A percentile compares a stretch with the other conserved stretches of the same genome.
Conservation (phyloP, 768 basidiomycete species). For the Xanthoconium purpureum region DNA sequence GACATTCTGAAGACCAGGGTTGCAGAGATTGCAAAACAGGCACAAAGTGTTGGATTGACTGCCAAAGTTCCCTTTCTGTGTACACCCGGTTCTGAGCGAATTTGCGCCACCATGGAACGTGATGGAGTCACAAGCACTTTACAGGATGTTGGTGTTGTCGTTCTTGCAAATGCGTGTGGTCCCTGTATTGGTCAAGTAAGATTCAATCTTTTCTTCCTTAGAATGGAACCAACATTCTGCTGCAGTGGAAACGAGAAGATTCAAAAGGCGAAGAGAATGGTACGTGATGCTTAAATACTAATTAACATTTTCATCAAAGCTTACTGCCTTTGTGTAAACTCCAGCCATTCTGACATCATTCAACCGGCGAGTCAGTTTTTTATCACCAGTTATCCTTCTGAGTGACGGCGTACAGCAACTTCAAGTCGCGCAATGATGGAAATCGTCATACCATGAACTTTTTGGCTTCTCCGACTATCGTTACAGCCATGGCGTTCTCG, state of each 20-base stretch:
- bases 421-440: constrained; percentile 96
- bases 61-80: constrained; percentile 85
- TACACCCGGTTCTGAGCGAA: constrained; percentile 92
- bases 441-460: constrained; percentile 96
- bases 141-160: constrained; percentile 87
- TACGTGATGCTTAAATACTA: constrained; percentile 34
- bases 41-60: constrained; percentile 75
- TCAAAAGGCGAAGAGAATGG: constrained; percentile 89
- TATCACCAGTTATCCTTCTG: background rate
- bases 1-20: constrained; percentile 68
- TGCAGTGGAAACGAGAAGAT: constrained; percentile 89
- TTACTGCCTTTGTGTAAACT: constrained; percentile 1
- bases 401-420: constrained; percentile 45
- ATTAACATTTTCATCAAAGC: background rate
- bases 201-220: background rate
- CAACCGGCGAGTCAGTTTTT: constrained; percentile 62
- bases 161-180: constrained; percentile 96
- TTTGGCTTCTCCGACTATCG: constrained; percentile 93
- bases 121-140: constrained; percentile 81
- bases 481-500: constrained; percentile 96
- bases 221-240: constrained; percentile 6
- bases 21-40: constrained; percentile 87
- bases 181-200: constrained; percentile 94
- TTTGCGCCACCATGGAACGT: constrained; percentile 95
- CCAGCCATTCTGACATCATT: constrained; percentile 94